Percentiles rank a stretch among this genome's conserved stretches.
These are phyloP conservation scores for Pseudocercospora fijiensis DNA, from an alignment of 2,329 filamentous ascomycete species.

Conservation along the genomic window DNA sequence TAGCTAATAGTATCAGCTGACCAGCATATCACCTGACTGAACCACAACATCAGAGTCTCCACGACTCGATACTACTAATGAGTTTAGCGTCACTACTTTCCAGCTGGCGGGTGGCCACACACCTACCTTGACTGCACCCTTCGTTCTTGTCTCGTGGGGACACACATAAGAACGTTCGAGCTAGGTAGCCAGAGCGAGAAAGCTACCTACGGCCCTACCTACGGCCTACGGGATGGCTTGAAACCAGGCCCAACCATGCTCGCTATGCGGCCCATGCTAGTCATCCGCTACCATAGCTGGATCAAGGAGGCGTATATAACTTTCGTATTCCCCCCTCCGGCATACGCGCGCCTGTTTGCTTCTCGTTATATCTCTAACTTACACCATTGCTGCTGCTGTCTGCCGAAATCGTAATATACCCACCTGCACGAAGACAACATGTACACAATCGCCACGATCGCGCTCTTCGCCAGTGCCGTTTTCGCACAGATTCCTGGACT, in stretches of 20 bases:
- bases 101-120: too few relatives aligned
- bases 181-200: not conserved
- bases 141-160: not conserved
- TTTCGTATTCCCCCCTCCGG: not conserved
- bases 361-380: not conserved
- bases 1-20: too few relatives aligned
- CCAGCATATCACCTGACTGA: too few relatives aligned
- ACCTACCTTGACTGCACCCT: too few relatives aligned
- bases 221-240: not conserved
- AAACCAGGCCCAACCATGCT: not conserved
- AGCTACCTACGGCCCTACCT: too few relatives aligned
- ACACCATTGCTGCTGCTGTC: not conserved
- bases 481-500: slow-evolving; percentile 31
- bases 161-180: not conserved
- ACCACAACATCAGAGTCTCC: too few relatives aligned
- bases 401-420: not conserved
- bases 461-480: slow-evolving; percentile 24
- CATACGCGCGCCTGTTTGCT: not conserved
- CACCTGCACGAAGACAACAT: slow-evolving; percentile 15
- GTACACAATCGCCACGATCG: slow-evolving; percentile 23
- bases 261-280: not conserved
- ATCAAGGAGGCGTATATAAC: not conserved
- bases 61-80: not conserved
- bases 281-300: too few relatives aligned
- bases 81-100: not conserved